These are phyloP conservation scores for Lagenaria siceraria DNA, from an alignment of 306 rosid species.

Conservation along the genomic window DNA sequence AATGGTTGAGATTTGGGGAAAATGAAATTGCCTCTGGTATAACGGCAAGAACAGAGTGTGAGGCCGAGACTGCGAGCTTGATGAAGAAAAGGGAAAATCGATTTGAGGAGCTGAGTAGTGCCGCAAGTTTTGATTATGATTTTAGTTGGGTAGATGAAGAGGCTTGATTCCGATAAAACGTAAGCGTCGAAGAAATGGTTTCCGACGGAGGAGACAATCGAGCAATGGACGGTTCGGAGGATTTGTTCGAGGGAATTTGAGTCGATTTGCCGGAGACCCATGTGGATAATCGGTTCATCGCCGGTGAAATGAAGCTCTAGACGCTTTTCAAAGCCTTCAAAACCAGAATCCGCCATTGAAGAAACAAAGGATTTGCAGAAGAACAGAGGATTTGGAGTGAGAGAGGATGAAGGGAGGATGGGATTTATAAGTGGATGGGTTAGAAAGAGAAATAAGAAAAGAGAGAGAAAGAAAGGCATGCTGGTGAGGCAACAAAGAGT, in stretches of 20 bases:
- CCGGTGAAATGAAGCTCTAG: constrained; percentile 11
- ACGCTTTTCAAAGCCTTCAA: constrained; percentile 13
- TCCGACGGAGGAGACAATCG: constrained; percentile 85
- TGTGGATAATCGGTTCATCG: constrained; percentile 5
- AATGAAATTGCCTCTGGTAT: constrained; percentile 76
- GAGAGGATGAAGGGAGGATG: constrained; percentile 7
- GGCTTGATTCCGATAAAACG: constrained; percentile 89
- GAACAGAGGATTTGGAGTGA: too few species aligned
- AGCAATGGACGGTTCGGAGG: constrained; percentile 73
- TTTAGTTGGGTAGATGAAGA: constrained; percentile 85
- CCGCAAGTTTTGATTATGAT: constrained; percentile 95
- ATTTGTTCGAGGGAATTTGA: constrained; percentile 48
- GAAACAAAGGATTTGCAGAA: not conserved
- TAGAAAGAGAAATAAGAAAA: constrained; percentile 12
- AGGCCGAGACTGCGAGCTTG: constrained; percentile 38
- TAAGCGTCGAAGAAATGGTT: constrained; percentile 77
- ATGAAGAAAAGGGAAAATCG: constrained; percentile 57
- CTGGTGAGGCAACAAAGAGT: constrained; percentile 90
- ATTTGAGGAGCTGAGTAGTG: constrained; percentile 95
- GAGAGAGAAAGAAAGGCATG: constrained; percentile 40
- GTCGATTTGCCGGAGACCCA: constrained; percentile 58
- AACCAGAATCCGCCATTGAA: constrained; percentile 12
- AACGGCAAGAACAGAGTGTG: constrained; percentile 43
- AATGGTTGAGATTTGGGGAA: constrained; percentile 76
- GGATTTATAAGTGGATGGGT: constrained; percentile 29